Evolutionary conservation across 345 rosid species (phyloP), one percentile per base, ranked within the genome.

Genomic region (Linum tenue): DNA sequence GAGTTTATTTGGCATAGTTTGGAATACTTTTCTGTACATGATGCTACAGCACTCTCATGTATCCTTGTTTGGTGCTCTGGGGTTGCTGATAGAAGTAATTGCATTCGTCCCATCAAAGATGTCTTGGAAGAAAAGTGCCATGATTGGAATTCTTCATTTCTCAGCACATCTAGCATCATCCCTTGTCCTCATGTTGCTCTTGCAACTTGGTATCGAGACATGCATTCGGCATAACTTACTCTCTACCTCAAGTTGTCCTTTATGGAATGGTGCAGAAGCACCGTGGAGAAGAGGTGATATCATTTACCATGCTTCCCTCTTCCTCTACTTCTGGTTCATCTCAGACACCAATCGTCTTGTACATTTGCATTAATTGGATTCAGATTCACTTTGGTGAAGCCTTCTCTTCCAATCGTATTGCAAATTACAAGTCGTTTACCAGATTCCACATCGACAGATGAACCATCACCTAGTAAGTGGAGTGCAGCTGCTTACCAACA

Each of bases 341-440:
- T 94, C 99, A n/a, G 35, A 94, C 99, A 5, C 99, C 97, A 6
- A 79, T 94, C 48, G 99, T 94, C 64, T 76, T 94, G 67, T 94
- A 94, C 75, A 83, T 90, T 67, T 90, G 96, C 80, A 89, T 94
- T 71, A 94, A 94, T 83, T 94, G 96, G 99, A 79, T 94, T 74
- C 97, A 90, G 76, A 50, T 94, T 66, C 99, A 94, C 84, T 94
- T 94, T 59, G 97, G 90, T 56, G 99, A 94, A 79, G 99, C 99
- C 59, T 94, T 94, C 81, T 94, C 99, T 6, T 94, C 99, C 0
- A 95, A 90, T 39, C 80, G 99, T 76, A 94, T 94, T 69, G 99
- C 99, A 72, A 94, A 94, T 75, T 90, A 94, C 87, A 94, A 94
- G 81, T 75, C 97, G 58, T 88, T 94, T 66, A 85, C 99, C 35